Evolutionary conservation across 140 eudicot genomes (phyloP).

Genomic region (Bidens hawaiensis): DNA sequence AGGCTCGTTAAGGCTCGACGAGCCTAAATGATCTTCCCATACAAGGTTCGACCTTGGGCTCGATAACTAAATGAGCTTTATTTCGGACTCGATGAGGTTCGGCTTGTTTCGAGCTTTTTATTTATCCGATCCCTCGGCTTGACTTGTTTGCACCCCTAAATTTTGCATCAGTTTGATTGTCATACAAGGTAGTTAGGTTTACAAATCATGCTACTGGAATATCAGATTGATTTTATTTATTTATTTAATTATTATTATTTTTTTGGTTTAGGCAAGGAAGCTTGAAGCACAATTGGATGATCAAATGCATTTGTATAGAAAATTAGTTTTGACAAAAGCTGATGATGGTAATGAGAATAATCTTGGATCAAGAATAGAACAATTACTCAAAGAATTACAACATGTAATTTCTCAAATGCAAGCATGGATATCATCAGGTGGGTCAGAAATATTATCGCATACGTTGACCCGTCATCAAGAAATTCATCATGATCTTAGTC

Average conservation of each 20-base stretch:
- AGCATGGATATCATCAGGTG: conserved; percentile 96
- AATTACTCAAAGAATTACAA: conserved; percentile 71
- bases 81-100: too few relatives aligned
- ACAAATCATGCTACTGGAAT: background rate
- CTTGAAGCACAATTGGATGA: conserved; percentile 98
- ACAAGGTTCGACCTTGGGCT: too few relatives aligned
- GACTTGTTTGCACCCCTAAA: too few relatives aligned
- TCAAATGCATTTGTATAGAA: conserved; percentile 90
- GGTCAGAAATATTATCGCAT: conserved; percentile 94
- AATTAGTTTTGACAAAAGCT: conserved; percentile 57
- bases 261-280: conserved; percentile 65
- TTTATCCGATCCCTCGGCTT: too few relatives aligned
- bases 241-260: too few relatives aligned
- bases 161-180: too few relatives aligned
- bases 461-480: conserved; percentile 97
- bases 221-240: background rate
- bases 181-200: background rate
- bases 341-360: conserved; percentile 54
- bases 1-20: too few relatives aligned
- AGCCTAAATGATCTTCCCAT: too few relatives aligned
- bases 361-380: conserved; percentile 80
- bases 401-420: conserved; percentile 89
- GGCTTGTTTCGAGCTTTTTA: too few relatives aligned
- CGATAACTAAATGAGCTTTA: too few relatives aligned
- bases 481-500: conserved; percentile 93